These are phyloP conservation scores for Pseudogymnoascus pannorum DNA, from an alignment of 2,329 filamentous ascomycete genomes.

Conservation along the genomic window DNA sequence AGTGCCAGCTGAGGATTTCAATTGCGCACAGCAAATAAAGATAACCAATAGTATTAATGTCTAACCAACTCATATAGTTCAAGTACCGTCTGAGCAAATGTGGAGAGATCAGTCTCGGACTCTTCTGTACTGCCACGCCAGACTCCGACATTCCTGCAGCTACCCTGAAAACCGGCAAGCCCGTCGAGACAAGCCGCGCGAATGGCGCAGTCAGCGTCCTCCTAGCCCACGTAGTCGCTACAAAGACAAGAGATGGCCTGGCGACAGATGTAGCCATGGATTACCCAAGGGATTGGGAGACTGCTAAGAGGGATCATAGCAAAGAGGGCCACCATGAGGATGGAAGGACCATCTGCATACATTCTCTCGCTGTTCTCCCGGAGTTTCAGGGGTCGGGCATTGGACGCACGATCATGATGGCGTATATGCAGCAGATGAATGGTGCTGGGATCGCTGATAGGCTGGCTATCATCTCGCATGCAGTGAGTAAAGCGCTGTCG, in stretches of 20 bases:
- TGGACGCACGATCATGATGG: conserved; percentile 64
- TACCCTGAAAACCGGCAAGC: conserved; percentile 47
- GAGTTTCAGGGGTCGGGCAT: conserved; percentile 67
- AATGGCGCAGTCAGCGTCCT: conserved; percentile 54
- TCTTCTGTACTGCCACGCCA: conserved; percentile 62
- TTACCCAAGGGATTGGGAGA: conserved; percentile 60
- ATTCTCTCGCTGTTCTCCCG: conserved; percentile 74
- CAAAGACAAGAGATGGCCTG: conserved; percentile 53
- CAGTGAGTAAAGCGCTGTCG: conserved; percentile 38
- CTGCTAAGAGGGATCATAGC: conserved; percentile 36
- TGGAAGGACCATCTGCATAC: conserved; percentile 70
- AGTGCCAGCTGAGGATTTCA: background rate
- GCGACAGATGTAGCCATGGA: conserved; percentile 74
- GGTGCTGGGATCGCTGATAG: conserved; percentile 62
- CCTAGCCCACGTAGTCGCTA: conserved; percentile 71
- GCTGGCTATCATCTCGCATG: conserved; percentile 69
- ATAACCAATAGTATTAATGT: background rate
- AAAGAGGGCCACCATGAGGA: conserved; percentile 61
- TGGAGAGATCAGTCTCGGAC: conserved; percentile 68
- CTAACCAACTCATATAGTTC: conserved; percentile 44
- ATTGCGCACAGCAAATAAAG: background rate
- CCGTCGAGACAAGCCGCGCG: conserved; percentile 52
- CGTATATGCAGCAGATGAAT: conserved; percentile 71
- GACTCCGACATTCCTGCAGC: conserved; percentile 42
- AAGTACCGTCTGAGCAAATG: conserved; percentile 68